Evolutionary conservation across 208 protist species (phyloP).

Genomic region (Naegleria fowleri): DNA sequence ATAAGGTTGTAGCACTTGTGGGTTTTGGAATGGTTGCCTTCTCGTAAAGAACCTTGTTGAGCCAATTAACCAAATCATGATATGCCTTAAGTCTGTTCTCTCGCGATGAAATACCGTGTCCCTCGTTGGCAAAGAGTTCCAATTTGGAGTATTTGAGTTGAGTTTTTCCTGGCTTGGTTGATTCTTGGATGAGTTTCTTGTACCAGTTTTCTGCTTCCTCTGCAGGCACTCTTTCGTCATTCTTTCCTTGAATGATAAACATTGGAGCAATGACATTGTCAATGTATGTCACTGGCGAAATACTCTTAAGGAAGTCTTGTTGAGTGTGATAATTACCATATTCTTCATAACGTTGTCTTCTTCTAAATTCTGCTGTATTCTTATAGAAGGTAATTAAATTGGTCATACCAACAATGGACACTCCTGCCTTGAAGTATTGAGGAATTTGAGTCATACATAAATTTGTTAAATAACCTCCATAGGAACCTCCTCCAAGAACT

Average conservation of each 20-base stretch:
- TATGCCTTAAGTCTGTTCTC: neutral
- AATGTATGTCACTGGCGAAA: neutral
- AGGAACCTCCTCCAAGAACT: neutral
- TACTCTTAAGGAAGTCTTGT: neutral
- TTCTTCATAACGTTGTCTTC: neutral
- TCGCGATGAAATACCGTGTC: neutral
- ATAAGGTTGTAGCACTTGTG: neutral
- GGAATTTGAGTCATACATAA: neutral
- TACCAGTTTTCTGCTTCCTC: neutral
- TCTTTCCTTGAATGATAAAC: slow-evolving; percentile 22
- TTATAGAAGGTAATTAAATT: slow-evolving; percentile 1
- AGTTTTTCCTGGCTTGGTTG: neutral
- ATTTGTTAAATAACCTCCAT: slow-evolving; percentile 8
- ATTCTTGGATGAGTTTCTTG: neutral
- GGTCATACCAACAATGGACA: slow-evolving; percentile 1
- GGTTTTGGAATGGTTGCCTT: neutral
- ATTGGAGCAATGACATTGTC: neutral
- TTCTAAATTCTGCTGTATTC: slow-evolving; percentile 2
- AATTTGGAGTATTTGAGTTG: neutral
- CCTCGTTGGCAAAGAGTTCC: neutral
- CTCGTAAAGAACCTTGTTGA: neutral
- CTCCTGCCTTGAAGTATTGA: neutral
- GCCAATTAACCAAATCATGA: neutral
- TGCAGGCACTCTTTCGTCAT: slow-evolving; percentile 16
- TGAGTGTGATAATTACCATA: slow-evolving; percentile 17